Evolutionary conservation across 139 green algal genomes (phyloP).

Genomic region (Nannochloris sp.): DNA sequence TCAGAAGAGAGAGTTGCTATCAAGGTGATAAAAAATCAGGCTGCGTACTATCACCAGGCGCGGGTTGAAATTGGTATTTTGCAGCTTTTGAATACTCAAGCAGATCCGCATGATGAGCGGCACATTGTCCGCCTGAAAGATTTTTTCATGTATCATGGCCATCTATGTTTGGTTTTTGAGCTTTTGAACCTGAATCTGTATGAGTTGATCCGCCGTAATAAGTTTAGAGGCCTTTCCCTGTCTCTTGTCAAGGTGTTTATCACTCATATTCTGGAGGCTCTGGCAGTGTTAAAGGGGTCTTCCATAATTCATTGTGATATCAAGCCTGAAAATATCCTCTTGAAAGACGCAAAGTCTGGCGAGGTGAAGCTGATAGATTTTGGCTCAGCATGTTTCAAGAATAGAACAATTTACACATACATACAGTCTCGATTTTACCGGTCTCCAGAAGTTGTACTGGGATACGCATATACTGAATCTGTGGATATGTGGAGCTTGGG

Average conservation of each 20-base stretch:
- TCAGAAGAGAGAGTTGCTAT: slow-evolving; percentile 48
- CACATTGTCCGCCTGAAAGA: slow-evolving; percentile 93
- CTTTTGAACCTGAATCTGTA: slow-evolving; percentile 94
- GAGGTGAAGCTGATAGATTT: slow-evolving; percentile 98
- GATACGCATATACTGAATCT: slow-evolving; percentile 61
- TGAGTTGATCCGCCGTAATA: slow-evolving; percentile 92
- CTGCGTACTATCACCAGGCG: slow-evolving; percentile 83
- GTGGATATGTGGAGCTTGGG: slow-evolving; percentile 96
- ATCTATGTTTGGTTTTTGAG: slow-evolving; percentile 98
- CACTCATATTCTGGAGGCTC: slow-evolving; percentile 71
- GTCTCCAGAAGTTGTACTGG: slow-evolving; percentile 81
- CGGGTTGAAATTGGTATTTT: slow-evolving; percentile 84
- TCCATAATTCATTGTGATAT: slow-evolving; percentile 97
- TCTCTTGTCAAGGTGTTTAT: slow-evolving; percentile 79
- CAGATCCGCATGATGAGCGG: slow-evolving; percentile 63
- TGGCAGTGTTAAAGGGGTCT: slow-evolving; percentile 70
- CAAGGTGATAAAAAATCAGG: slow-evolving; percentile 99
- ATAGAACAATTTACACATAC: slow-evolving; percentile 90
- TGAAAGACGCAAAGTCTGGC: slow-evolving; percentile 41
- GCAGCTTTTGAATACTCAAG: slow-evolving; percentile 79
- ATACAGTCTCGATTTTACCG: slow-evolving; percentile 96
- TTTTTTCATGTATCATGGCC: slow-evolving; percentile 80
- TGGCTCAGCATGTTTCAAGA: slow-evolving; percentile 89
- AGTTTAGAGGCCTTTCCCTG: slow-evolving; percentile 81
- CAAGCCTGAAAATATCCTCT: slow-evolving; percentile 98